These are phyloP conservation scores for Corylus americana DNA, from an alignment of 306 rosid species.

Conservation along the genomic window DNA sequence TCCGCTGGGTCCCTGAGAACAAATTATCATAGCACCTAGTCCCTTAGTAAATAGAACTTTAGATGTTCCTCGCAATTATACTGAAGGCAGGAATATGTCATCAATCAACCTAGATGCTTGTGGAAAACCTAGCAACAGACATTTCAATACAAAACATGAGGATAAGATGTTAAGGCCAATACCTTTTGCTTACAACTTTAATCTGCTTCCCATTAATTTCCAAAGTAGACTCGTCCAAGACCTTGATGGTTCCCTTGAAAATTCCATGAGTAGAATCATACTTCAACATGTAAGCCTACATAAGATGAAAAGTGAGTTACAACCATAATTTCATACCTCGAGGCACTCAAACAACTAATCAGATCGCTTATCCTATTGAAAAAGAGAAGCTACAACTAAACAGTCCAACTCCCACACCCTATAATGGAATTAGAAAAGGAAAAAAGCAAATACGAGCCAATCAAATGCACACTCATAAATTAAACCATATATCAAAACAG, in stretches of 20 bases:
- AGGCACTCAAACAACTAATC: not conserved
- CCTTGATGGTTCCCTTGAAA: slow-evolving; percentile 66
- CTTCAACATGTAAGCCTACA: slow-evolving; percentile 95
- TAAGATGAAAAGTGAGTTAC: slow-evolving; percentile 8
- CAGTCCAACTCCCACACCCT: slow-evolving; percentile 6
- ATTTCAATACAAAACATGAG: slow-evolving; percentile 18
- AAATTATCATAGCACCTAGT: slow-evolving; percentile 13
- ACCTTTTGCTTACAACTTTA: slow-evolving; percentile 80
- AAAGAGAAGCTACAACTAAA: not conserved
- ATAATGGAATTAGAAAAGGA: not conserved
- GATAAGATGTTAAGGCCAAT: slow-evolving; percentile 15
- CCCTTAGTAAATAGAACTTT: not conserved
- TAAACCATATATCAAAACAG: not conserved
- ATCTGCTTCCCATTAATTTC: slow-evolving; percentile 87
- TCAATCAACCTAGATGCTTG: not conserved
- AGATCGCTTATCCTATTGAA: not conserved
- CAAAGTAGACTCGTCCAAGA: slow-evolving; percentile 69
- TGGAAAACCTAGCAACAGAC: not conserved
- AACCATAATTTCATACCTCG: not conserved
- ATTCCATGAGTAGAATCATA: slow-evolving; percentile 93
- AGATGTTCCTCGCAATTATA: not conserved
- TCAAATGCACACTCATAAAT: not conserved
- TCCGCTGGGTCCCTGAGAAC: slow-evolving; percentile 83
- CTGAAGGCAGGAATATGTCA: not conserved
- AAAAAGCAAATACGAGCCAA: not conserved